phyloP scores from a whole-genome alignment of 2,329 filamentous ascomycete genomes.

The Apiospora marii region DNA sequence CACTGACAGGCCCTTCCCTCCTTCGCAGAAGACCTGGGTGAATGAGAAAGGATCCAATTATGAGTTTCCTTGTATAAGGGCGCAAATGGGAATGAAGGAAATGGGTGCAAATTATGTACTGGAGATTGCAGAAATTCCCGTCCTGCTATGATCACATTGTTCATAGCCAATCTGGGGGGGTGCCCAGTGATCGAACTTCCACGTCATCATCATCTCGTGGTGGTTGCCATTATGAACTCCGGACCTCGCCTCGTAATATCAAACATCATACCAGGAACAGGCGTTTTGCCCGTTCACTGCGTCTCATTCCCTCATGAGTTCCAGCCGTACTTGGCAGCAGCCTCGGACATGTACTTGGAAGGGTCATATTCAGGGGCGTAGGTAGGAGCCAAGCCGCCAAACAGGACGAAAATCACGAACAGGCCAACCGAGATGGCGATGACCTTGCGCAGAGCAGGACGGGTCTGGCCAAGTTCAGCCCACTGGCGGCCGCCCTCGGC shows the following conservation, averaged over 20 bases:
- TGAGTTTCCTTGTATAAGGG: conserved; percentile 21
- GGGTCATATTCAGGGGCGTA: conserved; percentile 65
- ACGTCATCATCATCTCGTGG: conserved; percentile 21
- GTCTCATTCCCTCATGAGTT: conserved; percentile 33
- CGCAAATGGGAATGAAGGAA: conserved; percentile 12
- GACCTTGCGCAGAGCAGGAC: conserved; percentile 80
- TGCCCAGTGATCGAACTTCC: conserved; percentile 16
- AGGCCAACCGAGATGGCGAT: conserved; percentile 71
- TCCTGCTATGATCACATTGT: conserved; percentile 1
- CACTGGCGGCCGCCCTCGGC: conserved; percentile 77
- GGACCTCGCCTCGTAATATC: conserved; percentile 21
- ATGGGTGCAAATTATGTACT: conserved; percentile 23
- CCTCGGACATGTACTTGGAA: conserved; percentile 55
- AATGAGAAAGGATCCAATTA: conserved; percentile 21
- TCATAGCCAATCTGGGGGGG: background rate
- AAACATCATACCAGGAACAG: background rate
- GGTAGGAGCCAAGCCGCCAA: conserved; percentile 71
- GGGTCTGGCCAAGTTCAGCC: conserved; percentile 83
- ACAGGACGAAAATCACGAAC: conserved; percentile 72
- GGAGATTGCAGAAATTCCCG: conserved; percentile 4
- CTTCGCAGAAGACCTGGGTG: background rate
- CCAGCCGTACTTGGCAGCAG: conserved; percentile 57
- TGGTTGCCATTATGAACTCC: conserved; percentile 22
- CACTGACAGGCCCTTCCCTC: background rate
- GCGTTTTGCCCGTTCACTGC: background rate